Base-by-base conservation (phyloP, 2,329 filamentous ascomycete genomes). In the Hymenoscyphus salicellus region DNA sequence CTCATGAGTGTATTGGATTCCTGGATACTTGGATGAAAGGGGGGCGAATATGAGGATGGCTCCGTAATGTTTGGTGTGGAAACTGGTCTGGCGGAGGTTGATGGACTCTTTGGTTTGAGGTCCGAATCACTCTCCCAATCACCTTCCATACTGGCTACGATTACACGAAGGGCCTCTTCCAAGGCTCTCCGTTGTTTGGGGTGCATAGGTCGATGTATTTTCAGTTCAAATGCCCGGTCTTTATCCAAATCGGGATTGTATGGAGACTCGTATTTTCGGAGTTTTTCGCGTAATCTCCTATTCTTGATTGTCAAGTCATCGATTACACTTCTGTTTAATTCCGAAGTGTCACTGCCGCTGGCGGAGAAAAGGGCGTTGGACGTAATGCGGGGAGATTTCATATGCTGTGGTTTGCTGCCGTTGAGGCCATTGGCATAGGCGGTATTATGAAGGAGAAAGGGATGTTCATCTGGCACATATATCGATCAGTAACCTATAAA, bases 251-350 rank as follows among this genome's bases (percentile, higher is more conserved):
- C 84, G 52, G 88, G 83, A 20, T 87, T 86, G 1, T 89, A 86
- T 30, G 85, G 78, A 67, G 86, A 87, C 75, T 90, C 89, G 67
- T 91, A 91, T 61, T 85, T 88, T 71, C 85, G 89, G 62, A 96
- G 72, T 71, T 88, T 86, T 69, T 89, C 87, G 77, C 89, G 93
- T 66, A 96, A 76, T 60, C 86, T 88, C 75, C 92, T 91, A 74
- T 95, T 96, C 73, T 93, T 89, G 30, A 96, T 81, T 0, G 92
- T 96, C 65, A 96, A 77, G 74, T 96, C 92, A 72, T 96, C 92
- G 58, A 96, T 96, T 17, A 96, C 91, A 69, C 89, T 89, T 57
- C 92, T 83, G 66, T 87, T 93, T 63, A 93, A 91, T 63, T 91
- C 90, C 32, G 85, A 86, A 38, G 68, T 69, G 26, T 49, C 46